Percentiles rank a stretch among this genome's conserved stretches.
Evolutionary conservation across 179 eudicot species (phyloP).

Genomic region (Heliamphora pulchella): DNA sequence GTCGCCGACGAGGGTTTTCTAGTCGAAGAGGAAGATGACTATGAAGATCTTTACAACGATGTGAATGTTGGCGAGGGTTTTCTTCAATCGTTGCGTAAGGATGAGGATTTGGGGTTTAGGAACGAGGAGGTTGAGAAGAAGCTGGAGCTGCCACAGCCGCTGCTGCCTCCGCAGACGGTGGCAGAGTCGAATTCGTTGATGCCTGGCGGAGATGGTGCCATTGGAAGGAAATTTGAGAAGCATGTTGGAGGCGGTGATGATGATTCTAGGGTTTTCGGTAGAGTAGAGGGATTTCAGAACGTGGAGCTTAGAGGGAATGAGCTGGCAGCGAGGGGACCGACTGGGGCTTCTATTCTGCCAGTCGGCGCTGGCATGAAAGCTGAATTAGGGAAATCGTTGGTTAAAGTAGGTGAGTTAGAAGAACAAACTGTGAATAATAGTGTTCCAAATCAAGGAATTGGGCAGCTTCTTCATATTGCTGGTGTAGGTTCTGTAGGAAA

Average conservation of each 20-base stretch:
- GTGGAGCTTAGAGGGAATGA: conserved; percentile 27
- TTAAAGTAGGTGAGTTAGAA: conserved; percentile 34
- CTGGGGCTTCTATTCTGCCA: conserved; percentile 27
- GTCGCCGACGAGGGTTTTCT: conserved; percentile 39
- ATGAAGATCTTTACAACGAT: conserved; percentile 83
- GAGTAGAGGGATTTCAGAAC: conserved; percentile 30
- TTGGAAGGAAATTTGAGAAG: conserved; percentile 36
- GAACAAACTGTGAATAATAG: conserved; percentile 30
- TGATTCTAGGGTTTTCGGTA: conserved; percentile 27
- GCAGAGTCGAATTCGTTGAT: conserved; percentile 23
- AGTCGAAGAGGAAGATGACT: conserved; percentile 75
- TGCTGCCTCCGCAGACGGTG: conserved; percentile 13
- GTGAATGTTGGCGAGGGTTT: conserved; percentile 85
- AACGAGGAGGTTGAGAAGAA: conserved; percentile 31
- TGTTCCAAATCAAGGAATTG: conserved; percentile 29
- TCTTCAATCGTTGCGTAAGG: conserved; percentile 47
- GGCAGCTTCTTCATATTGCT: conserved; percentile 24
- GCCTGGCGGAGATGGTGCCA: conserved; percentile 29
- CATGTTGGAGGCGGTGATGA: conserved; percentile 23
- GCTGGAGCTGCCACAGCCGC: conserved; percentile 10
- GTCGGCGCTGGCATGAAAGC: conserved; percentile 52
- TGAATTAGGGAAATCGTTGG: conserved; percentile 42
- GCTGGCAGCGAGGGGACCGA: conserved; percentile 20
- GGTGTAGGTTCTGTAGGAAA: conserved; percentile 31
- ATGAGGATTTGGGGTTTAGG: conserved; percentile 42